phyloP scores from a whole-genome alignment of 2,329 filamentous ascomycete species.

The Mycosphaerella arachidis region DNA sequence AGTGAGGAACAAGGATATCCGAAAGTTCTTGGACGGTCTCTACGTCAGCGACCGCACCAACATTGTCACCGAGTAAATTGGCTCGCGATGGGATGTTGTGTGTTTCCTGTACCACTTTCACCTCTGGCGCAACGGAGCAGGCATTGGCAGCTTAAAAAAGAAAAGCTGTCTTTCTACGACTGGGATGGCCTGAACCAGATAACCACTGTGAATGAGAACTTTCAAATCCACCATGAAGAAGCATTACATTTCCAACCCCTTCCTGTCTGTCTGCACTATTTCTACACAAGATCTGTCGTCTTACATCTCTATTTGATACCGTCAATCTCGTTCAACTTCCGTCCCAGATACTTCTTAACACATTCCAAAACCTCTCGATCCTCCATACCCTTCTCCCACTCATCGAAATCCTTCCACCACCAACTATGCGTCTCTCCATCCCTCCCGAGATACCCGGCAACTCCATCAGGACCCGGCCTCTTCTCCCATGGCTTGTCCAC shows the following conservation, averaged over 20 bases:
- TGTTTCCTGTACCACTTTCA: not conserved
- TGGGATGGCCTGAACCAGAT: not conserved
- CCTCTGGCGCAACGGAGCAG: not conserved
- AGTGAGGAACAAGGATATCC: constrained; percentile 99
- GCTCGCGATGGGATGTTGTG: constrained; percentile 7
- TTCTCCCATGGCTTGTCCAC: constrained; percentile 54
- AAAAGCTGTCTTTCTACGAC: not conserved
- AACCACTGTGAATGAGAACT: not conserved
- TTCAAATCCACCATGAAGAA: not conserved
- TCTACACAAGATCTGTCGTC: not conserved
- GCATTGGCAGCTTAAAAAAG: not conserved
- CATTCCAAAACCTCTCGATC: not conserved
- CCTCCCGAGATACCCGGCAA: constrained; percentile 46
- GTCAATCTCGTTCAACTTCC: constrained; percentile 1
- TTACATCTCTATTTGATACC: not conserved
- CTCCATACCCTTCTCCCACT: constrained; percentile 33
- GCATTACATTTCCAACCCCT: not conserved
- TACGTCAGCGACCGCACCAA: constrained; percentile 99
- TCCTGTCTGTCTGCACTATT: too few species aligned
- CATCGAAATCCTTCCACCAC: constrained; percentile 49
- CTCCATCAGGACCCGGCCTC: constrained; percentile 39
- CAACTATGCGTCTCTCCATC: constrained; percentile 51
- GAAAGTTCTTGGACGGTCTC: constrained; percentile 99
- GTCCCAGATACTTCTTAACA: not conserved
- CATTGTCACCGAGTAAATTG: constrained; percentile 53